These are phyloP conservation scores for Chlamydomonas eustigma DNA, from an alignment of 139 green algal species.

Conservation along the genomic window DNA sequence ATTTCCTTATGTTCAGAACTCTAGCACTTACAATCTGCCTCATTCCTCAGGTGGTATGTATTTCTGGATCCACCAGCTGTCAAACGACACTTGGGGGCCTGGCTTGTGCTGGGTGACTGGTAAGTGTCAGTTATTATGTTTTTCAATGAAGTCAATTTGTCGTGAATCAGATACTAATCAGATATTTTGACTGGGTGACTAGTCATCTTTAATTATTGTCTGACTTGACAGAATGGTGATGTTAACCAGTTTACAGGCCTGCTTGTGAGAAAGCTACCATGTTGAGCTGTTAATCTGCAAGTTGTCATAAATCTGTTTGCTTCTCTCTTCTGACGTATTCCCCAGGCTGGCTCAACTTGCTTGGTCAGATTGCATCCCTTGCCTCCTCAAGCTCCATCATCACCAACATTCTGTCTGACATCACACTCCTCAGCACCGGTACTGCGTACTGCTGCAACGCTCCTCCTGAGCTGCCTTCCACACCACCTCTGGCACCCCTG, in stretches of 20 bases:
- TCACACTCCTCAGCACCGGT: conserved; percentile 23
- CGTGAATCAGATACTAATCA: background rate
- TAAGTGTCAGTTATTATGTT: background rate
- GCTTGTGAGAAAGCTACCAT: background rate
- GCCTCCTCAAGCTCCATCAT: conserved; percentile 29
- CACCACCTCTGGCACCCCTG: background rate
- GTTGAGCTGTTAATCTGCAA: background rate
- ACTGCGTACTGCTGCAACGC: conserved; percentile 12
- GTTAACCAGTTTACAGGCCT: too few species aligned
- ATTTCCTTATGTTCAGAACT: too few species aligned
- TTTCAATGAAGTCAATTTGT: background rate
- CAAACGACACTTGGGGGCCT: background rate
- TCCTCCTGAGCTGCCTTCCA: too few species aligned
- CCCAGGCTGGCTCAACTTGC: too few species aligned
- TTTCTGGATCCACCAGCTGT: conserved; percentile 12
- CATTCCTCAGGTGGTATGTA: conserved; percentile 34
- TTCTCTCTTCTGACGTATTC: background rate
- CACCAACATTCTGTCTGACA: conserved; percentile 18
- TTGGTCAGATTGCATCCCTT: conserved; percentile 31
- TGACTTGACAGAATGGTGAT: too few species aligned
- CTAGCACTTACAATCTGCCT: too few species aligned
- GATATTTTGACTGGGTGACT: too few species aligned
- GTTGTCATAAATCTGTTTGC: background rate
- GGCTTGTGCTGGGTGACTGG: background rate
- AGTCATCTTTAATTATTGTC: too few species aligned